Conservation (phyloP, 1,284 basidiomycete species). For the Cystobasidiaceae sp. region DNA sequence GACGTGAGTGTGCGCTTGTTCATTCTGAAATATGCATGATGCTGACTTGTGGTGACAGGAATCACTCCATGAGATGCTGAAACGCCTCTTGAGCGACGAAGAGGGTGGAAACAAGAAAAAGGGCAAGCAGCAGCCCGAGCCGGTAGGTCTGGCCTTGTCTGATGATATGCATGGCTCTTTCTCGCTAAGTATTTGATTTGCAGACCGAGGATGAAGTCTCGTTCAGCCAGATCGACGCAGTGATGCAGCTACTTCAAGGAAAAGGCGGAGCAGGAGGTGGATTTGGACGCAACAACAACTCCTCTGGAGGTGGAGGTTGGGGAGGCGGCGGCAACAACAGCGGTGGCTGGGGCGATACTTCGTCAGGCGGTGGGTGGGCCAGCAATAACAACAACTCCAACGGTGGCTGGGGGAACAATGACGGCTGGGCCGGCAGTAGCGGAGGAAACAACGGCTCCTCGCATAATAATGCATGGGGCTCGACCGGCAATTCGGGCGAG, state of each 20-base stretch:
- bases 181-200: neutral
- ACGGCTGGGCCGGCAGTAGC: neutral
- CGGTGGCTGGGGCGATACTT: neutral
- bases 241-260: neutral
- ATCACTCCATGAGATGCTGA: neutral
- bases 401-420: neutral
- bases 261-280: neutral
- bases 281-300: neutral
- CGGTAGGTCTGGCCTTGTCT: neutral
- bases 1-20: neutral
- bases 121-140: neutral
- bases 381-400: neutral
- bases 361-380: neutral
- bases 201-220: neutral
- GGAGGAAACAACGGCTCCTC: neutral
- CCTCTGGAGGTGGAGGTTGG: neutral
- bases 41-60: neutral
- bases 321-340: neutral
- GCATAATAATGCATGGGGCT: too few relatives aligned
- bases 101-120: conserved; percentile 3
- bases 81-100: neutral
- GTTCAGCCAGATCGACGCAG: conserved; percentile 17
- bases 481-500: neutral
- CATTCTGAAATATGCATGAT: neutral
- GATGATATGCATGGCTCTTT: neutral